A percentile compares a stretch with the other conserved stretches of the same genome.
These are phyloP conservation scores for Boechera retrofracta DNA, from an alignment of 345 rosid species.

Conservation along the genomic window DNA sequence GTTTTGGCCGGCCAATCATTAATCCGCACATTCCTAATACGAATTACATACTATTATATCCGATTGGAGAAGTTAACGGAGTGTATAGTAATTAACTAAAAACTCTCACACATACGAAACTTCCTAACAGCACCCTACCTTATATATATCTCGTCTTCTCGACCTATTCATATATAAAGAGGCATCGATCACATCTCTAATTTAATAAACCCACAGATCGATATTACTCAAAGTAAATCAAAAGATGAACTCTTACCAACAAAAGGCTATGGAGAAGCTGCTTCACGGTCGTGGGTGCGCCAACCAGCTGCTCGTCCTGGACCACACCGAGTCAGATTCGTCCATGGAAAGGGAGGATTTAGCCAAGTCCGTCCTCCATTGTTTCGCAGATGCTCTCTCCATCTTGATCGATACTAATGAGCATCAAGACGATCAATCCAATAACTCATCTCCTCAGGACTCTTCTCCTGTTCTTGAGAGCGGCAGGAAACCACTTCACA, in stretches of 20 bases:
- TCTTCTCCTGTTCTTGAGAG: slow-evolving; percentile 35
- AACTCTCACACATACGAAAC: slow-evolving; percentile 27
- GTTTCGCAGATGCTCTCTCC: slow-evolving; percentile 47
- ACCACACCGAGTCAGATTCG: slow-evolving; percentile 29
- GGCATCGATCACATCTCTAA: slow-evolving; percentile 3
- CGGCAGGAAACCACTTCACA: slow-evolving; percentile 35
- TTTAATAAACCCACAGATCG: slow-evolving; percentile 2
- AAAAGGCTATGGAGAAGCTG: slow-evolving; percentile 42
- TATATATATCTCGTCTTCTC: background rate
- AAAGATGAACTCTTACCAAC: slow-evolving; percentile 41
- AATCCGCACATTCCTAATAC: slow-evolving; percentile 32
- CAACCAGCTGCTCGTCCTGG: slow-evolving; percentile 38
- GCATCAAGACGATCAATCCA: slow-evolving; percentile 32
- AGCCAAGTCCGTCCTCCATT: slow-evolving; percentile 43
- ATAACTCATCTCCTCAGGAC: slow-evolving; percentile 36
- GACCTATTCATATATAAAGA: background rate
- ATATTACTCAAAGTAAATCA: background rate
- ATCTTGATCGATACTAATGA: slow-evolving; percentile 34
- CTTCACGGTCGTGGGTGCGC: slow-evolving; percentile 44
- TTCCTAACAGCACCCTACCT: slow-evolving; percentile 26
- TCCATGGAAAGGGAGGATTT: slow-evolving; percentile 36
- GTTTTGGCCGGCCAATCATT: slow-evolving; percentile 13
- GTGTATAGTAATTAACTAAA: slow-evolving; percentile 14
- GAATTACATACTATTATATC: background rate
- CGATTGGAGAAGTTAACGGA: background rate